Evolutionary conservation across 1,284 basidiomycete genomes (phyloP).

Genomic region (Pseudozyma flocculosa): DNA sequence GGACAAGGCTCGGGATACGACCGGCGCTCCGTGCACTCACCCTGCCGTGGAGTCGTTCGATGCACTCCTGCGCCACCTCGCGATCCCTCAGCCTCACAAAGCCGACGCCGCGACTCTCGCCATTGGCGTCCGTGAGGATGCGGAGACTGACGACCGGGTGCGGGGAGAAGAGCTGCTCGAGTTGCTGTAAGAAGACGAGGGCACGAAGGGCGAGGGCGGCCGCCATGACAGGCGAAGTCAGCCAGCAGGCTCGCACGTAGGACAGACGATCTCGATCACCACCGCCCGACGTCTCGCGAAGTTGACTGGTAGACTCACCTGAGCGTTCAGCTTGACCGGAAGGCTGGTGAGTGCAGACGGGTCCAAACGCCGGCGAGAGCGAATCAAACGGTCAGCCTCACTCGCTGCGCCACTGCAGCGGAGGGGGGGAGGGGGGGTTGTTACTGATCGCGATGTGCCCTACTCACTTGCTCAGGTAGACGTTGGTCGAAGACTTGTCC

Average conservation of each 20-base stretch:
- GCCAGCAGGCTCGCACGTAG: too few relatives aligned
- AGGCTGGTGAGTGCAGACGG: slow-evolving; percentile 8
- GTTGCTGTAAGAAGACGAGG: too few relatives aligned
- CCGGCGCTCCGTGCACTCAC: background rate
- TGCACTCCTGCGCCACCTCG: slow-evolving; percentile 39
- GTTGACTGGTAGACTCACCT: too few relatives aligned
- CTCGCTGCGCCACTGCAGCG: too few relatives aligned
- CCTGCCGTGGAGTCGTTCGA: slow-evolving; percentile 39
- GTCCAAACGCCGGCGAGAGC: background rate
- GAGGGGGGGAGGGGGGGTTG: too few relatives aligned
- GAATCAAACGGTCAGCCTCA: too few relatives aligned
- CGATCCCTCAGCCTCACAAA: slow-evolving; percentile 43
- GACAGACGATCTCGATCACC: too few relatives aligned
- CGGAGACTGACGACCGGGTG: slow-evolving; percentile 43
- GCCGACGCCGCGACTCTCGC: slow-evolving; percentile 43
- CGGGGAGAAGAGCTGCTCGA: slow-evolving; percentile 48
- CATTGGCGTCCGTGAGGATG: slow-evolving; percentile 43
- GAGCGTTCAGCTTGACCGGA: slow-evolving; percentile 20
- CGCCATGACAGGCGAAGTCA: too few relatives aligned
- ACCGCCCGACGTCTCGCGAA: too few relatives aligned
- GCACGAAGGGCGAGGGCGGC: too few relatives aligned
- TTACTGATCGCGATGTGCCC: too few relatives aligned
- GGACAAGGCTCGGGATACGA: too few relatives aligned
- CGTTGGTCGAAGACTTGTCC: slow-evolving; percentile 39
- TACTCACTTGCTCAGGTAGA: slow-evolving; percentile 41